Evolutionary conservation across 495 filamentous ascomycete species (phyloP).

Genomic region (Penicillium maclennaniae): DNA sequence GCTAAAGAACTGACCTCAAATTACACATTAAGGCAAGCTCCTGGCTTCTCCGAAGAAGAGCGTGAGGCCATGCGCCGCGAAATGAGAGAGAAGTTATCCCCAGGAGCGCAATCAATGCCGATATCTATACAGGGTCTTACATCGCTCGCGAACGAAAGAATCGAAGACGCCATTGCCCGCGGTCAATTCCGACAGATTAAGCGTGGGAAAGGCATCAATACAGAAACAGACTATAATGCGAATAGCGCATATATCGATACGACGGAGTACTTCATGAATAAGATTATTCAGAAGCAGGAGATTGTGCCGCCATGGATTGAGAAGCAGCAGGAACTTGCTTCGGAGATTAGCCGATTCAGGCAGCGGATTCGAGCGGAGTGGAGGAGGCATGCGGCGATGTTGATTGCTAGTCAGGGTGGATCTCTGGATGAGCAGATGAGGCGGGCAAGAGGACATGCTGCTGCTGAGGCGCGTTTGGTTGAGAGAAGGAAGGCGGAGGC

Average conservation of each 20-base stretch:
- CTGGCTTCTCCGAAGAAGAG: slow-evolving; percentile 62
- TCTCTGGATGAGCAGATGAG: slow-evolving; percentile 71
- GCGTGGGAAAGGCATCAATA: slow-evolving; percentile 65
- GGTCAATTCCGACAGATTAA: slow-evolving; percentile 89
- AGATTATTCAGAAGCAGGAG: slow-evolving; percentile 92
- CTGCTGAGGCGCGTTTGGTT: slow-evolving; percentile 58
- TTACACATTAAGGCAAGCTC: slow-evolving; percentile 62
- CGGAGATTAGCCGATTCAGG: slow-evolving; percentile 66
- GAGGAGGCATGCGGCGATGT: slow-evolving; percentile 76
- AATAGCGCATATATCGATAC: slow-evolving; percentile 91
- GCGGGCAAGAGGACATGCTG: slow-evolving; percentile 68
- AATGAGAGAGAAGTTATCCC: slow-evolving; percentile 74
- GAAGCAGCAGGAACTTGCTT: slow-evolving; percentile 88
- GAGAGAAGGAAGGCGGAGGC: slow-evolving; percentile 43
- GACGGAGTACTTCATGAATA: slow-evolving; percentile 97
- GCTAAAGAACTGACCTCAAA: slow-evolving; percentile 74
- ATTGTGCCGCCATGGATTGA: slow-evolving; percentile 71
- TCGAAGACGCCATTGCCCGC: slow-evolving; percentile 87
- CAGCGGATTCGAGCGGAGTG: slow-evolving; percentile 74
- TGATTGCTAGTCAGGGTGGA: slow-evolving; percentile 78
- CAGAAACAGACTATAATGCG: slow-evolving; percentile 74
- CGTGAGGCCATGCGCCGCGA: slow-evolving; percentile 62
- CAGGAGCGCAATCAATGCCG: slow-evolving; percentile 70
- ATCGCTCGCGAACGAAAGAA: slow-evolving; percentile 85
- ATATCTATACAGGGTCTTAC: slow-evolving; percentile 74